phyloP scores from a whole-genome alignment of 306 rosid genomes.

The Vachellia pachyceras region DNA sequence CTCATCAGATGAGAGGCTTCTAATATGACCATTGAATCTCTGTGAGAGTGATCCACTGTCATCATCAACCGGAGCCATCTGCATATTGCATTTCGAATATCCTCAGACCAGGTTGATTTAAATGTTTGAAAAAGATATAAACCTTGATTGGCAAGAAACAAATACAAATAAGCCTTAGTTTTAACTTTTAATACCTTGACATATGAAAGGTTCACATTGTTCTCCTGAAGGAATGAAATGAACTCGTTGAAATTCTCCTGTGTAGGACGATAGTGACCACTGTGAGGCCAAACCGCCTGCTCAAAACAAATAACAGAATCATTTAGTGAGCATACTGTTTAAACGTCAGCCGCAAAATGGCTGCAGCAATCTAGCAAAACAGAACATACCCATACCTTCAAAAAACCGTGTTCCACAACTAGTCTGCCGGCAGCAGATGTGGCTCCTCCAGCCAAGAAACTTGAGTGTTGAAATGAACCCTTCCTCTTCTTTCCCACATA shows the following conservation, averaged over 20 bases:
- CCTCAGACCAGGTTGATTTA: conserved; percentile 37
- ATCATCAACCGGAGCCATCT: conserved; percentile 78
- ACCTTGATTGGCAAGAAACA: neutral
- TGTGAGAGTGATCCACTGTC: conserved; percentile 51
- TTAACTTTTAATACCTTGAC: conserved; percentile 69
- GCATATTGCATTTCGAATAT: conserved; percentile 46
- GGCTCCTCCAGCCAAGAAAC: conserved; percentile 99
- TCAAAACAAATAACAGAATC: conserved; percentile 44
- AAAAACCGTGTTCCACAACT: conserved; percentile 77
- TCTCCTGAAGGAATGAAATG: conserved; percentile 79
- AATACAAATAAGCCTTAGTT: conserved; percentile 4
- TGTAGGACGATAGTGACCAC: conserved; percentile 95
- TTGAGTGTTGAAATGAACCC: conserved; percentile 96
- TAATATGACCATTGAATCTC: conserved; percentile 60
- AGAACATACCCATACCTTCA: conserved; percentile 66
- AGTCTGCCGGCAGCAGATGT: conserved; percentile 97
- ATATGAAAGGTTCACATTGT: conserved; percentile 78
- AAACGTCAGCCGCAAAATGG: neutral
- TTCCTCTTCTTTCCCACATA: conserved; percentile 93
- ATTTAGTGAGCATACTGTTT: conserved; percentile 17
- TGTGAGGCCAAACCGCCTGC: conserved; percentile 99
- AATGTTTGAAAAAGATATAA: conserved; percentile 27
- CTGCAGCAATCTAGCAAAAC: conserved; percentile 20
- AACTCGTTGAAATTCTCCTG: conserved; percentile 87
- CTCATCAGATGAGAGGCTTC: conserved; percentile 85